These are phyloP conservation scores for Jaenimonas drosophilae DNA, from an alignment of 208 protist species.

Conservation along the genomic window DNA sequence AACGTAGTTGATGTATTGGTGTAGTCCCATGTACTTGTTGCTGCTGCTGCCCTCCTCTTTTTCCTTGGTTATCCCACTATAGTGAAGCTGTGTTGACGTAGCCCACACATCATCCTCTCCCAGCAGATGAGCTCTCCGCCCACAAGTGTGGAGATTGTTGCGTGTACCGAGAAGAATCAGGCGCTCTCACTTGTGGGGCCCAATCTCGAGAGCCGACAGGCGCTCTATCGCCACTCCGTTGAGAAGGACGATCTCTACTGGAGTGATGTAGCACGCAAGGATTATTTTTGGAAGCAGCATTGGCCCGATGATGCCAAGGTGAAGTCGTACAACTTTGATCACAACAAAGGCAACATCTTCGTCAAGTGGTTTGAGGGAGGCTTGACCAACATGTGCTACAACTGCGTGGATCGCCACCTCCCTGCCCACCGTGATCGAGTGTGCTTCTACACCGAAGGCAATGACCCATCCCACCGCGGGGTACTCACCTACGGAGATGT, in stretches of 20 bases:
- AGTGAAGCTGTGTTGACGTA: not conserved
- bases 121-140: not conserved
- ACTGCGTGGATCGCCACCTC: constrained; percentile 82
- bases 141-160: not conserved
- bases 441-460: constrained; percentile 86
- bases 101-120: not conserved
- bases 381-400: constrained; percentile 71
- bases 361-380: constrained; percentile 56
- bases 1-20: too few relatives aligned
- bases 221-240: constrained; percentile 20
- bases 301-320: constrained; percentile 12
- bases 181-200: constrained; percentile 11
- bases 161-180: constrained; percentile 3
- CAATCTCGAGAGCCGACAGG: constrained; percentile 6
- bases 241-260: constrained; percentile 23
- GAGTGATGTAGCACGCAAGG: constrained; percentile 9
- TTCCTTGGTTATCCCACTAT: constrained; percentile 5
- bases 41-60: not conserved
- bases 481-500: constrained; percentile 84
- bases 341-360: constrained; percentile 20
- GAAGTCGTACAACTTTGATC: constrained; percentile 35
- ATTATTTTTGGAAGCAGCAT: constrained; percentile 22
- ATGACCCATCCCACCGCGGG: constrained; percentile 36
- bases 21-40: not conserved
- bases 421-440: constrained; percentile 47